Evolutionary conservation across 2,329 filamentous ascomycete species (phyloP).

Genomic region (Colletotrichum horii): DNA sequence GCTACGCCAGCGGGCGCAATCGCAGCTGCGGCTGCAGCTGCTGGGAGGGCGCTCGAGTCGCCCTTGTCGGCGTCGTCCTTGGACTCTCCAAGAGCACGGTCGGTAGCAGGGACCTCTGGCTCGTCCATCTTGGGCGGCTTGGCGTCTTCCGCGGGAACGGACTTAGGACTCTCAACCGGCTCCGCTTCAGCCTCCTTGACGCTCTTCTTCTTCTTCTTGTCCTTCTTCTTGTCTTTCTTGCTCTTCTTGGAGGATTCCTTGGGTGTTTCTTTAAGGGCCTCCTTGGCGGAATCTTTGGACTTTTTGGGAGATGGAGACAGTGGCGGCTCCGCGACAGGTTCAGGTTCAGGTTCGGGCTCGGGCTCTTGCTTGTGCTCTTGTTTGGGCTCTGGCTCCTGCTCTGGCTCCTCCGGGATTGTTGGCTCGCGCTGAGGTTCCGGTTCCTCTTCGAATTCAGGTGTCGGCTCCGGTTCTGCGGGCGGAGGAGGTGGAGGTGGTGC

Average conservation of each 20-base stretch:
- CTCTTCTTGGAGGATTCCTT: conserved; percentile 18
- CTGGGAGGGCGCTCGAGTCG: background rate
- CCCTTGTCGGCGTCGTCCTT: background rate
- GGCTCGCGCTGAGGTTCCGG: background rate
- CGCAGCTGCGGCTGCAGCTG: background rate
- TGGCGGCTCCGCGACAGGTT: background rate
- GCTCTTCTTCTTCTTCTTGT: conserved; percentile 21
- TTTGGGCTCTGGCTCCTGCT: background rate
- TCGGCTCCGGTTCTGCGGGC: background rate
- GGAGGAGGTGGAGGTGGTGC: background rate
- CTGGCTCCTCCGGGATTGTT: background rate
- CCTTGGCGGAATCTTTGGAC: conserved; percentile 8
- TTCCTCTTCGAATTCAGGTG: background rate
- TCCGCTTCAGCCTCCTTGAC: conserved; percentile 12
- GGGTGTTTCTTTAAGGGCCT: background rate
- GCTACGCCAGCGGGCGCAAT: background rate
- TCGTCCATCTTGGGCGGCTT: conserved; percentile 7
- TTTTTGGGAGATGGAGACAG: background rate
- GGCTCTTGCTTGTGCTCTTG: background rate
- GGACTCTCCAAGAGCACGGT: background rate
- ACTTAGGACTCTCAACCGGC: background rate
- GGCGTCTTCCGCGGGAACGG: background rate
- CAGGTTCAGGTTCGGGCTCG: background rate
- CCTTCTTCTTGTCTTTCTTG: conserved; percentile 22
- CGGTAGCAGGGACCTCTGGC: background rate